phyloP scores from a whole-genome alignment of 305 asterid genomes.

The Plantago coronopus region DNA sequence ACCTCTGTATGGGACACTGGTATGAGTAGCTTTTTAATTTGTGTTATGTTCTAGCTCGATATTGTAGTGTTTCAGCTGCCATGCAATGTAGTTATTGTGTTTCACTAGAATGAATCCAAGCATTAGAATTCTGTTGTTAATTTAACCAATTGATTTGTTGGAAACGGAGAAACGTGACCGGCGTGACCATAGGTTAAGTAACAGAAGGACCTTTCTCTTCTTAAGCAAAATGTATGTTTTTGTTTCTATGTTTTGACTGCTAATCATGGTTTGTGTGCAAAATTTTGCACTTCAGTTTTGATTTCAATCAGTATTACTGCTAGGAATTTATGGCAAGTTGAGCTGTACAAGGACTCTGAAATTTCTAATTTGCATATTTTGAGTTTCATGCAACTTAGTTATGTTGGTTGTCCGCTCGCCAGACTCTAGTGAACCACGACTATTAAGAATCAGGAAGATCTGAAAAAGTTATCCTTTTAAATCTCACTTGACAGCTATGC shows the following conservation, averaged over 20 bases:
- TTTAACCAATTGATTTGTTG: background rate
- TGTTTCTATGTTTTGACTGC: too few species aligned
- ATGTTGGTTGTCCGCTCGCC: background rate
- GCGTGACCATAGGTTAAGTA: constrained; percentile 11
- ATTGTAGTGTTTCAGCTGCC: too few species aligned
- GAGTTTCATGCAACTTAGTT: background rate
- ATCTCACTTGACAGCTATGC: background rate
- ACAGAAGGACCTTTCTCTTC: background rate
- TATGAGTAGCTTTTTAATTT: too few species aligned
- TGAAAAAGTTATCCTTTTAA: background rate
- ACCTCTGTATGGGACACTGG: constrained; percentile 92
- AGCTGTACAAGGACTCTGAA: background rate
- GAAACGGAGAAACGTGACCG: background rate
- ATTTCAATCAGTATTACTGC: too few species aligned
- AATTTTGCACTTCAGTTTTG: too few species aligned
- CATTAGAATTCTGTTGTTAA: background rate
- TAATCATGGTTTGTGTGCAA: too few species aligned
- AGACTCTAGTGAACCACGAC: background rate
- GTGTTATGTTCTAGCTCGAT: too few species aligned
- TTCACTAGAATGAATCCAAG: background rate
- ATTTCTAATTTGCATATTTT: background rate
- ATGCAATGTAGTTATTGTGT: too few species aligned
- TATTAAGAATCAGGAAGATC: background rate
- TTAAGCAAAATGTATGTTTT: too few species aligned
- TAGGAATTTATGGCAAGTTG: too few species aligned